Evolutionary conservation across 1,139 yeast genomes (phyloP), one percentile per base, ranked within the genome.

Genomic region (Suhomyces bolitotheri): DNA sequence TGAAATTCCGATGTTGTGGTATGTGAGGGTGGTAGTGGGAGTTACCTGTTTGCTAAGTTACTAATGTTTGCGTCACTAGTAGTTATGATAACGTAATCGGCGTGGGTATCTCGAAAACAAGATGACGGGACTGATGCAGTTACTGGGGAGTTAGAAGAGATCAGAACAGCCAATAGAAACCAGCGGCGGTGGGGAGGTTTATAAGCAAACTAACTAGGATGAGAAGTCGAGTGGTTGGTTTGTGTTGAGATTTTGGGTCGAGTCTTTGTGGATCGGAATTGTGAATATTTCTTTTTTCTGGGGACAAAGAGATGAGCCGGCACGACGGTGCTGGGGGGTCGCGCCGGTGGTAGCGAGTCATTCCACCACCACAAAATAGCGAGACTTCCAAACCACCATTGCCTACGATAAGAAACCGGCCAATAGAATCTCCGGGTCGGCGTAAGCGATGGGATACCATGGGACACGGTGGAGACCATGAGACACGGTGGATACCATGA

Each of bases 291-390:
- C 37, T 34, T 34, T 34, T 33, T 33, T 33, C 27, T 8, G 28
- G 11, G 22, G 15, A 22, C 21, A 23, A 24, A 29, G 31, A 22
- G 33, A 29, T 23, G 33, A 29, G 27, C 11, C 13, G 31, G 20
- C n/a, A n/a, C 17, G 31, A 16, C 21, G 16, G 29, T 19, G 21
- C n/a, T n/a, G n/a, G n/a, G 40, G 43, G 43, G 43, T 40, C 40
- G 40, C 43, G 33, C 29, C 40, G 43, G 33, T 36, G 40, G 39
- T 37, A 33, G 31, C 39, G 39, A 22, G 30, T 40, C 37, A 25
- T 28, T 28, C 22, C 22, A 28, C 31, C 31, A 28, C 31, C 22
- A 28, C 21, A 28, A n/a, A n/a, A n/a, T n/a, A n/a, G n/a, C n/a
- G n/a, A n/a, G n/a, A n/a, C n/a, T n/a, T n/a, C n/a, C n/a, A n/a